Evolutionary conservation across 495 filamentous ascomycete genomes (phyloP).

Genomic region (Aspergillus conjunctus): DNA sequence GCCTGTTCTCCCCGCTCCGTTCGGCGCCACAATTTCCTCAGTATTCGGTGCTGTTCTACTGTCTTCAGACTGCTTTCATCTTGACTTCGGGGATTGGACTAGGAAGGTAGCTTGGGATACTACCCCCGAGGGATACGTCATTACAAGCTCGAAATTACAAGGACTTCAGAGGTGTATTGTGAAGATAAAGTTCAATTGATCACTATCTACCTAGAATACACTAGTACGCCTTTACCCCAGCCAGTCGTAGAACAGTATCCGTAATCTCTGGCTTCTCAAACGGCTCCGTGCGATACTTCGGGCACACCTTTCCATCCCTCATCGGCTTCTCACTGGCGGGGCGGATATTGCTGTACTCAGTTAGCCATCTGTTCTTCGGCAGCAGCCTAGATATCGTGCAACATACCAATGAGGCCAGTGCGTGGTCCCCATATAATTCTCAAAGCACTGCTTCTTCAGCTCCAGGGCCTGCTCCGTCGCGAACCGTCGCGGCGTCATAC

Average conservation of each 20-base stretch:
- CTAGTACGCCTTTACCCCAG: constrained; percentile 34
- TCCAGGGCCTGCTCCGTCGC: constrained; percentile 27
- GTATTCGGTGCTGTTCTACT: too few species aligned
- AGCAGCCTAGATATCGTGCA: neutral
- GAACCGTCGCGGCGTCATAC: constrained; percentile 34
- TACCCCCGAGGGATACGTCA: neutral
- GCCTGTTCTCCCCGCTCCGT: neutral
- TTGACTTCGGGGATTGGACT: too few species aligned
- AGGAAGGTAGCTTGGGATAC: neutral
- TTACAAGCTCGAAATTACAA: neutral
- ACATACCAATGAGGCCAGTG: constrained; percentile 39
- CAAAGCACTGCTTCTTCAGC: constrained; percentile 32
- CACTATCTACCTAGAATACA: neutral
- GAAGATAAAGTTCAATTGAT: neutral
- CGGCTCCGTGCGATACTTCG: constrained; percentile 30
- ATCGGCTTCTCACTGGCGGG: constrained; percentile 37
- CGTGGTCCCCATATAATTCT: constrained; percentile 34
- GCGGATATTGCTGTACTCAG: constrained; percentile 30
- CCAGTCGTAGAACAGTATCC: constrained; percentile 28
- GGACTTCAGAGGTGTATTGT: neutral
- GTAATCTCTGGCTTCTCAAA: constrained; percentile 35
- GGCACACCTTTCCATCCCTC: constrained; percentile 34
- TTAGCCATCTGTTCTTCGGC: neutral
- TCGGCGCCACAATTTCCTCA: neutral
- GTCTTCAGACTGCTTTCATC: too few species aligned